Evolutionary conservation across 2,329 filamentous ascomycete genomes (phyloP).

Genomic region (Scorias spongiosa): DNA sequence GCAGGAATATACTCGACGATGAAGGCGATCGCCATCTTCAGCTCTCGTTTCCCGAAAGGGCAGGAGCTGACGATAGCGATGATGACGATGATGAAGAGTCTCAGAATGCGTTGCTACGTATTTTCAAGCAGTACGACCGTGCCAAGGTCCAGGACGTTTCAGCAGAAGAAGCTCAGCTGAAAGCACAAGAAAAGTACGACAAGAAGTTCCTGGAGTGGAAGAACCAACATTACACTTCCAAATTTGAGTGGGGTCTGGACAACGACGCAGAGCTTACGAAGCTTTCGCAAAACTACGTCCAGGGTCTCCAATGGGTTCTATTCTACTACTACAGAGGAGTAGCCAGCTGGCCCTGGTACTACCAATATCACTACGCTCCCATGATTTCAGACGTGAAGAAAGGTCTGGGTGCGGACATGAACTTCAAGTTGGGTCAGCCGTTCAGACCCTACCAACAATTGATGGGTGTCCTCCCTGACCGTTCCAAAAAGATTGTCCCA

Average conservation of each 20-base stretch:
- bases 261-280: slow-evolving; percentile 67
- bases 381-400: slow-evolving; percentile 93
- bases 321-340: slow-evolving; percentile 97
- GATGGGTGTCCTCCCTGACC: slow-evolving; percentile 94
- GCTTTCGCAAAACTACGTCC: slow-evolving; percentile 89
- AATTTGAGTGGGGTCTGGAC: slow-evolving; percentile 78
- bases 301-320: slow-evolving; percentile 93
- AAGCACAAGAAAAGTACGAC: slow-evolving; percentile 74
- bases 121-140: slow-evolving; percentile 82
- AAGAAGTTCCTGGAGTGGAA: slow-evolving; percentile 88
- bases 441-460: slow-evolving; percentile 92
- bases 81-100: slow-evolving; percentile 72
- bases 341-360: slow-evolving; percentile 98
- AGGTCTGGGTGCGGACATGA: slow-evolving; percentile 70
- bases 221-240: slow-evolving; percentile 77
- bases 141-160: slow-evolving; percentile 71
- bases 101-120: slow-evolving; percentile 64
- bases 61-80: slow-evolving; percentile 36
- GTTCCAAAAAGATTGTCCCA: slow-evolving; percentile 94
- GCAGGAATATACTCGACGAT: slow-evolving; percentile 49
- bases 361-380: slow-evolving; percentile 88
- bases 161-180: slow-evolving; percentile 60
- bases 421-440: slow-evolving; percentile 87
- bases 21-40: slow-evolving; percentile 52
- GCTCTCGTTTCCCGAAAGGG: slow-evolving; percentile 42